A percentile compares a stretch with the other conserved stretches of the same genome.
Evolutionary conservation across 2,329 filamentous ascomycete species (phyloP).

Genomic region (Penicillium sp.): DNA sequence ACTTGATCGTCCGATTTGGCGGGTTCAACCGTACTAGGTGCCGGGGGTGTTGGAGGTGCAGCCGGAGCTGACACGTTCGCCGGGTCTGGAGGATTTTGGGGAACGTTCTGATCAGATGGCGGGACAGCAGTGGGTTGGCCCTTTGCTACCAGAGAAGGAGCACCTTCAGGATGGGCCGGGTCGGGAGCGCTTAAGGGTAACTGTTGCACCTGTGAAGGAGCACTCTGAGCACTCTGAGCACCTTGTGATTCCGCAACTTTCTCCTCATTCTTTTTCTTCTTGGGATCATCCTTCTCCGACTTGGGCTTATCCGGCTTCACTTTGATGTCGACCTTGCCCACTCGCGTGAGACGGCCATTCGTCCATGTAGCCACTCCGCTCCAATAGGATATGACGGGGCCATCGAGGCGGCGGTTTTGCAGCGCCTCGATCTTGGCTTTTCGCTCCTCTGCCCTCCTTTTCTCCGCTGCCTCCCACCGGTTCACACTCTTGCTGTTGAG

Average conservation of each 20-base stretch:
- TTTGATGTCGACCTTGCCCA: constrained; percentile 60
- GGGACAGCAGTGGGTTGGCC: background rate
- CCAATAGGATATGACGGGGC: constrained; percentile 88
- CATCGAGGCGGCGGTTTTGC: constrained; percentile 80
- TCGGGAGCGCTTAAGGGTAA: background rate
- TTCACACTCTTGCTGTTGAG: constrained; percentile 87
- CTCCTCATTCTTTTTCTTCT: constrained; percentile 32
- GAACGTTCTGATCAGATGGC: constrained; percentile 6
- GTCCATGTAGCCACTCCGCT: constrained; percentile 85
- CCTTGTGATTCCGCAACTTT: constrained; percentile 23
- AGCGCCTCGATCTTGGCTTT: constrained; percentile 80
- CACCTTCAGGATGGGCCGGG: background rate
- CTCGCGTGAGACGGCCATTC: constrained; percentile 68
- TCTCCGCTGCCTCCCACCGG: constrained; percentile 90
- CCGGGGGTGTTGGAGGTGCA: background rate
- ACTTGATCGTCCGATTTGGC: background rate
- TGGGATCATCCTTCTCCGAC: constrained; percentile 29
- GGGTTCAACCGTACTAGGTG: background rate
- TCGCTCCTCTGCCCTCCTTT: constrained; percentile 79
- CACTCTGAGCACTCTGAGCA: constrained; percentile 8
- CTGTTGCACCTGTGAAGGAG: background rate
- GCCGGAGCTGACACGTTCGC: background rate
- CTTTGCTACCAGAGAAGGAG: background rate
- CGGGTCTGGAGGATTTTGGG: background rate
- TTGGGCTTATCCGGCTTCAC: constrained; percentile 46